Evolutionary conservation across 768 basidiomycete genomes (phyloP).

Genomic region (Artomyces pyxidatus): DNA sequence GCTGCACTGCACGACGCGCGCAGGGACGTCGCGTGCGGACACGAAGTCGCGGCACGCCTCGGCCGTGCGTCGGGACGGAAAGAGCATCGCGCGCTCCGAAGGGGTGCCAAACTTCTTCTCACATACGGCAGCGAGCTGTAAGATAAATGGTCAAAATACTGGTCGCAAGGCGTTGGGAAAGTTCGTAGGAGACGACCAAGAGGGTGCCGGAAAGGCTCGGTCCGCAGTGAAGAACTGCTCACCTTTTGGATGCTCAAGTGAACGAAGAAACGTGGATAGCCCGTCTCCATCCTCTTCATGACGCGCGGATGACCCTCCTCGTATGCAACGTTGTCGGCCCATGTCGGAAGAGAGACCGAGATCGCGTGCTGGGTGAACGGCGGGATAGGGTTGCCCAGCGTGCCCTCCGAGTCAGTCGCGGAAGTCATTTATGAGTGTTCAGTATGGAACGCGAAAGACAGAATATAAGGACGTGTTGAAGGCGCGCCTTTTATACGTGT

Average conservation of each 20-base stretch:
- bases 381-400: slow-evolving; percentile 48
- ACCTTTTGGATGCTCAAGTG: slow-evolving; percentile 82
- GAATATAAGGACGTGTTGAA: no score
- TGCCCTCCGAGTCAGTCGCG: no score
- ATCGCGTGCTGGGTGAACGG: slow-evolving; percentile 80
- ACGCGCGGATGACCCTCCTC: slow-evolving; percentile 85
- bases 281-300: slow-evolving; percentile 70
- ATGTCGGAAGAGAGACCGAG: slow-evolving; percentile 90
- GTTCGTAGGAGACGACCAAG: neutral
- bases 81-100: slow-evolving; percentile 72
- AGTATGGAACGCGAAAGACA: no score
- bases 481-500: no score
- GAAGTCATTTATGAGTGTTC: no score
- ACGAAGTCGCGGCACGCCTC: slow-evolving; percentile 73
- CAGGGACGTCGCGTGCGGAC: slow-evolving; percentile 39
- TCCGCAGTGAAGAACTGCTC: slow-evolving; percentile 5
- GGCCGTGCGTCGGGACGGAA: slow-evolving; percentile 65
- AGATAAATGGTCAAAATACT: no score
- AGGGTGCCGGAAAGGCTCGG: neutral
- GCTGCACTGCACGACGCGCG: slow-evolving; percentile 61
- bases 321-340: slow-evolving; percentile 87
- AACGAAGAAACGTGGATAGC: slow-evolving; percentile 94
- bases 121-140: slow-evolving; percentile 71
- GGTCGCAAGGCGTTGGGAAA: neutral
- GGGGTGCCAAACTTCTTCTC: slow-evolving; percentile 67